Base-by-base conservation (phyloP, 2,329 filamentous ascomycete species). In the Pseudogymnoascus sp. region DNA sequence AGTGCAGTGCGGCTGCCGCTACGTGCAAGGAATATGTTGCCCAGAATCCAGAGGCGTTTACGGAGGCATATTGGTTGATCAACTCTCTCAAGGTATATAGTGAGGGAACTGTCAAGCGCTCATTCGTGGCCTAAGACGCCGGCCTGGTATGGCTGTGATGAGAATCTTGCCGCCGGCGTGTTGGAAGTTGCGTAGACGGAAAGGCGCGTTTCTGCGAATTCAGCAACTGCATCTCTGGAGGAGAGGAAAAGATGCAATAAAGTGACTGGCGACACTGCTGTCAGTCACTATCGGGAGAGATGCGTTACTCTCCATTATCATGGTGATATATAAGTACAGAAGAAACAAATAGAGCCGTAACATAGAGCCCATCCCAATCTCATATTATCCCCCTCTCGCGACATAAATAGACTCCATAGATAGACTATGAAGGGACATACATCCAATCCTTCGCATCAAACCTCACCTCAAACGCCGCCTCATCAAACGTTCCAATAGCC, bases 401-500 rank as follows among this genome's bases (percentile, higher is more conserved):
- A n/a, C 7, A 4, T 9, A 30, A 28, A 30, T 50, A 60, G 14
- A 35, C 38, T 30, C 20, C 37, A 43, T 20, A 34, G 41, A 16
- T 58, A 3, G 25, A 61, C 47, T 64, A 69, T 6, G 68, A 69
- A 22, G 62, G 67, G 35, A 34, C 32, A 69, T 81, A 88, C 71
- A 78, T 66, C 86, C 87, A 90, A 70, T 76, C 76, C 6, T 73
- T 74, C 22, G 80, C 78, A 47, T 82, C 79, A 67, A 90, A 85
- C 6, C 84, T 76, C 8, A 87, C 81, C 72, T 91, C 87, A 65
- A 90, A 86, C 57, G 80, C 79, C 1, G 88, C 82, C n/a, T 75
- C 78, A 2, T 87, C 85, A 71, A 86, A 91, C 11, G 85, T 81
- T 1, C 90, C 89, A 50, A 94, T 78, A 1, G 87, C 84, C 14